Conservation (phyloP, 257 asterid species). For the Hygrophila difformis region DNA sequence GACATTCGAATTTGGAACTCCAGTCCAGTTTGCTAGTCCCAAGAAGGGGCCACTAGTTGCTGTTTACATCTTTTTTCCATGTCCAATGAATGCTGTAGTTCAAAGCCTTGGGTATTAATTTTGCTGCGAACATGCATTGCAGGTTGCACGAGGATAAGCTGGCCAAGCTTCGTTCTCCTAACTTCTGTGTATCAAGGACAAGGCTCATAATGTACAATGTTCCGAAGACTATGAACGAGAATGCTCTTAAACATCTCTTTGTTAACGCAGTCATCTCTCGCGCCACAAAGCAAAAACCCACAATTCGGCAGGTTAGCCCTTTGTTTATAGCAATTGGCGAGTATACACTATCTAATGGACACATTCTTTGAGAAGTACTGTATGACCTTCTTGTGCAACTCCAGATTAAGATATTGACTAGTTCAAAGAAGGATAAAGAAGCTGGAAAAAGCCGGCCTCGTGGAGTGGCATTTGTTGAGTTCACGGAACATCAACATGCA, state of each 20-base stretch:
- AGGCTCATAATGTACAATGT: constrained; percentile 83
- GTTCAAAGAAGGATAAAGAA: constrained; percentile 44
- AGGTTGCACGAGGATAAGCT: constrained; percentile 85
- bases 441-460: constrained; percentile 58
- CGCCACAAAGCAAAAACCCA: constrained; percentile 87
- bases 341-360: too few relatives aligned
- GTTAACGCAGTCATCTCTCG: constrained; percentile 75
- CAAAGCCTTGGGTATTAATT: constrained; percentile 1
- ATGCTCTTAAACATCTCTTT: constrained; percentile 47
- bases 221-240: constrained; percentile 75
- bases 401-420: constrained; percentile 74
- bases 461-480: constrained; percentile 91
- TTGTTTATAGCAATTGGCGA: constrained; percentile 11
- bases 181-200: constrained; percentile 78
- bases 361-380: too few relatives aligned
- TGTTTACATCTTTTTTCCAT: too few relatives aligned
- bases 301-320: constrained; percentile 70
- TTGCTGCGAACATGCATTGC: constrained; percentile 9
- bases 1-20: too few relatives aligned
- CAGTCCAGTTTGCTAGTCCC: too few relatives aligned
- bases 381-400: too few relatives aligned
- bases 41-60: too few relatives aligned
- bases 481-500: constrained; percentile 96
- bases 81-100: too few relatives aligned
- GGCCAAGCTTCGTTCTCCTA: constrained; percentile 81